phyloP scores from a whole-genome alignment of 2,329 filamentous ascomycete species.

The Fusarium brevicatenulatum region DNA sequence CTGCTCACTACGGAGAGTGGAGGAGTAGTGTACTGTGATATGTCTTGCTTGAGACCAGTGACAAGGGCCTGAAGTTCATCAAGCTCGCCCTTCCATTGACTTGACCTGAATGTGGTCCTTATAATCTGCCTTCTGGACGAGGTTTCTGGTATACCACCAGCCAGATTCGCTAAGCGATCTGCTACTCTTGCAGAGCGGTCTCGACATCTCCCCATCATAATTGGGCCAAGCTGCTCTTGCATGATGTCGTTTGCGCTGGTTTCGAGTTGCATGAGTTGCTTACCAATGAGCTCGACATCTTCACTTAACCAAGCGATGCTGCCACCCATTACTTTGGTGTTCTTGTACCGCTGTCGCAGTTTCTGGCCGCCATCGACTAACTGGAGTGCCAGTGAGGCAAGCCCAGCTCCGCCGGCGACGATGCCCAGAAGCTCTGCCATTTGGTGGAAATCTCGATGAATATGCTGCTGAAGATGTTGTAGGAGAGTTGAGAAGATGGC shows the following conservation, averaged over 20 bases:
- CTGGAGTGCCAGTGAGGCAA: constrained; percentile 14
- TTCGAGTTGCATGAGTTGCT: not conserved
- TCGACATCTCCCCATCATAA: constrained; percentile 14
- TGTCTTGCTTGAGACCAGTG: not conserved
- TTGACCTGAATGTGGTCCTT: not conserved
- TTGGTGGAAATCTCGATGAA: rapidly evolving
- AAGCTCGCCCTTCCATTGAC: constrained; percentile 6
- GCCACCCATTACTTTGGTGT: not conserved
- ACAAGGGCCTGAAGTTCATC: not conserved
- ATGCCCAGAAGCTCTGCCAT: constrained; percentile 17
- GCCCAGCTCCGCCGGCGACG: constrained; percentile 16
- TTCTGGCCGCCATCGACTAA: constrained; percentile 5
- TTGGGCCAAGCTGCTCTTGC: constrained; percentile 1
- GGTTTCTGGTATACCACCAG: not conserved
- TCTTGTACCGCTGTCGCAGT: not conserved
- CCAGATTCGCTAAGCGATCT: not conserved
- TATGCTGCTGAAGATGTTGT: rapidly evolving
- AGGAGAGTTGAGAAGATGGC: not conserved
- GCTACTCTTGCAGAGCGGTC: not conserved
- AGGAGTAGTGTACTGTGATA: not conserved
- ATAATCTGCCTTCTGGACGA: not conserved
- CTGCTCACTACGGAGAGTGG: too few relatives aligned
- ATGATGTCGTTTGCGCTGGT: not conserved
- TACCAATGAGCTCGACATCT: not conserved
- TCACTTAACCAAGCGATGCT: not conserved